A percentile compares a stretch with the other conserved stretches of the same genome.
phyloP scores from a whole-genome alignment of 1,284 basidiomycete genomes.

The Boletellus sp. region DNA sequence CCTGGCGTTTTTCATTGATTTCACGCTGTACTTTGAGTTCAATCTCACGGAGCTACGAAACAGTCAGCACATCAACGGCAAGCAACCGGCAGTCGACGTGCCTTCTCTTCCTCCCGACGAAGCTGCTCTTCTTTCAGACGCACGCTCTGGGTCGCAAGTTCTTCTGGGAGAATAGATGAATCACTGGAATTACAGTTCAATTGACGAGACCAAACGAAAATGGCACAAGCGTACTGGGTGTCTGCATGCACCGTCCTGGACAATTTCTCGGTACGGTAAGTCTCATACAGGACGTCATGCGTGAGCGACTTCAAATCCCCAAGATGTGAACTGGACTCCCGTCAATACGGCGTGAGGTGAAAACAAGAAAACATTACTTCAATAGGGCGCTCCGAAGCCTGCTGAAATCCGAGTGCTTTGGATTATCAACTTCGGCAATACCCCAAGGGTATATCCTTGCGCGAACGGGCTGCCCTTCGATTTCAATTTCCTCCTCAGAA shows the following conservation, averaged over 20 bases:
- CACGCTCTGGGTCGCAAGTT: conserved; percentile 93
- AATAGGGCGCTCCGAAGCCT: conserved; percentile 88
- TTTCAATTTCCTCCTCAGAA: conserved; percentile 93
- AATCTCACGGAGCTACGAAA: conserved; percentile 84
- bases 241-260: conserved; percentile 90
- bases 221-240: conserved; percentile 54
- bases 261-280: conserved; percentile 97
- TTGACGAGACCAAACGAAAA: conserved; percentile 8
- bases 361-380: conserved; percentile 49
- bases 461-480: conserved; percentile 88
- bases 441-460: conserved; percentile 98
- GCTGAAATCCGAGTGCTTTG: conserved; percentile 96
- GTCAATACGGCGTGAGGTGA: conserved; percentile 6
- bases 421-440: conserved; percentile 97
- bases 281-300: conserved; percentile 92
- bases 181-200: conserved; percentile 47
- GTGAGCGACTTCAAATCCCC: conserved; percentile 94
- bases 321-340: conserved; percentile 76
- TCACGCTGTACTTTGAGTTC: conserved; percentile 98
- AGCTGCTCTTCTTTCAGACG: conserved; percentile 99
- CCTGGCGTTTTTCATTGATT: conserved; percentile 98
- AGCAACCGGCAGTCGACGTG: conserved; percentile 25
- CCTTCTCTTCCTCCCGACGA: conserved; percentile 94
- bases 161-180: conserved; percentile 89
- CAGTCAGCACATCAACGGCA: conserved; percentile 10